A percentile compares a stretch with the other conserved stretches of the same genome.
Conservation (phyloP, 179 eudicot species). For the Actinidia arguta region DNA sequence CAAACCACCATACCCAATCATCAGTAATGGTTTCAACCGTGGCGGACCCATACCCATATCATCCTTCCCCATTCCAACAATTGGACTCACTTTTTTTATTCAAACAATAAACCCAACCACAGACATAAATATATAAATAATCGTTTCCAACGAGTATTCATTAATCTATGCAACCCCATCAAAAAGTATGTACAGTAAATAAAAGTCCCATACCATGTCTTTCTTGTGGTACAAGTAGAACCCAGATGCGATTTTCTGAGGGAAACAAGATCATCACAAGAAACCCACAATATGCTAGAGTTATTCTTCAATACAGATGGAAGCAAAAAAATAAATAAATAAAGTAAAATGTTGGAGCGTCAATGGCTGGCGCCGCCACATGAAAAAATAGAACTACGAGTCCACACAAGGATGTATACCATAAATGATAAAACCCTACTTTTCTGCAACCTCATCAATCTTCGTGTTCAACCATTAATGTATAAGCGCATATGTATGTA, state of each 20-base stretch:
- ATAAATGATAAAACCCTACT: not conserved
- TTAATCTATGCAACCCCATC: no score
- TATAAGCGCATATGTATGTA: not conserved
- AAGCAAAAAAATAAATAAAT: not conserved
- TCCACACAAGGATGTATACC: not conserved
- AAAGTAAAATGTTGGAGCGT: not conserved
- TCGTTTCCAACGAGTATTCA: not conserved
- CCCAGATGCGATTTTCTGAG: not conserved
- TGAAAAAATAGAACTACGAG: not conserved
- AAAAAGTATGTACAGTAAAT: not conserved
- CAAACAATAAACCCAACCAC: not conserved
- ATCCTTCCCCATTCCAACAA: conserved; percentile 26
- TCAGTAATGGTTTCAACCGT: conserved; percentile 55
- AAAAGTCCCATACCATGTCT: conserved; percentile 17
- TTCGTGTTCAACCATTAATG: no score
- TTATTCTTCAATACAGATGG: no score
- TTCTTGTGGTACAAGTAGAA: not conserved
- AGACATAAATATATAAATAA: not conserved
- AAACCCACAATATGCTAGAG: not conserved
- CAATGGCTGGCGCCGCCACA: not conserved
- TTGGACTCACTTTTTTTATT: conserved; percentile 35
- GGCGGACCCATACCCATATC: conserved; percentile 46
- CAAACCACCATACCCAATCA: conserved; percentile 57
- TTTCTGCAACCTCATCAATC: not conserved
- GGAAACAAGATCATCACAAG: not conserved